Conservation (phyloP, 139 green algal species). For the Chlorella sp. region DNA sequence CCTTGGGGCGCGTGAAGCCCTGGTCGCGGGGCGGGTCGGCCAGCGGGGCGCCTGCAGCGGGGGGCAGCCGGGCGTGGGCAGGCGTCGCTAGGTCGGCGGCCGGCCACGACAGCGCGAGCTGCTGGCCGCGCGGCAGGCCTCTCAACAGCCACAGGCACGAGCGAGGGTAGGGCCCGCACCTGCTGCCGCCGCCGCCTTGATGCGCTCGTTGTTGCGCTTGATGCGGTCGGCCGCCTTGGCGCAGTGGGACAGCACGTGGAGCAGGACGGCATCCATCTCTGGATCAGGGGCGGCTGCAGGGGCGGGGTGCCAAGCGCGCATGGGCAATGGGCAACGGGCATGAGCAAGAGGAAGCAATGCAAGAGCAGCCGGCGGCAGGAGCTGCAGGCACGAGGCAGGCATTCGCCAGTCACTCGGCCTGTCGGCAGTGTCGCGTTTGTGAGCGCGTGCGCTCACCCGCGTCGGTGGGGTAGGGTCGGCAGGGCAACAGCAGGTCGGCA, state of each 20-base stretch:
- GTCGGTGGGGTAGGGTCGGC: slow-evolving; percentile 50
- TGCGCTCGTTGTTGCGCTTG: slow-evolving; percentile 84
- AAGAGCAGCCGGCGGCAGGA: background rate
- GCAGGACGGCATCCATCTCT: slow-evolving; percentile 70
- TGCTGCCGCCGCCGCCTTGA: slow-evolving; percentile 15
- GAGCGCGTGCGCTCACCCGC: background rate
- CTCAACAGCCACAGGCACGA: too few species aligned
- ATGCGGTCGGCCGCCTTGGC: slow-evolving; percentile 78
- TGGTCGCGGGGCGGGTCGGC: slow-evolving; percentile 69
- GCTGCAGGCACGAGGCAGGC: background rate
- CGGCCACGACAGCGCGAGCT: too few species aligned
- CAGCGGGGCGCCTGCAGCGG: background rate
- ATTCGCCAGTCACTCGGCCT: too few species aligned
- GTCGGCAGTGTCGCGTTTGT: too few species aligned
- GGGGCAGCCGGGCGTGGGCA: background rate
- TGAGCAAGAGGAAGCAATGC: background rate
- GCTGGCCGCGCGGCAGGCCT: too few species aligned
- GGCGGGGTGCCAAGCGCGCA: too few species aligned
- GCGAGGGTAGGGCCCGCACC: too few species aligned
- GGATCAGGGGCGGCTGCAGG: slow-evolving; percentile 39
- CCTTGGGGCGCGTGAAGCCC: slow-evolving; percentile 87
- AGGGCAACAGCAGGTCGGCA: slow-evolving; percentile 55
- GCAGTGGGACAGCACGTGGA: slow-evolving; percentile 87
- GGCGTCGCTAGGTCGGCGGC: too few species aligned
- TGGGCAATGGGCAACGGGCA: background rate